Conservation (phyloP, 1,284 basidiomycete species). For the Cutaneotrichosporon cavernicola region DNA sequence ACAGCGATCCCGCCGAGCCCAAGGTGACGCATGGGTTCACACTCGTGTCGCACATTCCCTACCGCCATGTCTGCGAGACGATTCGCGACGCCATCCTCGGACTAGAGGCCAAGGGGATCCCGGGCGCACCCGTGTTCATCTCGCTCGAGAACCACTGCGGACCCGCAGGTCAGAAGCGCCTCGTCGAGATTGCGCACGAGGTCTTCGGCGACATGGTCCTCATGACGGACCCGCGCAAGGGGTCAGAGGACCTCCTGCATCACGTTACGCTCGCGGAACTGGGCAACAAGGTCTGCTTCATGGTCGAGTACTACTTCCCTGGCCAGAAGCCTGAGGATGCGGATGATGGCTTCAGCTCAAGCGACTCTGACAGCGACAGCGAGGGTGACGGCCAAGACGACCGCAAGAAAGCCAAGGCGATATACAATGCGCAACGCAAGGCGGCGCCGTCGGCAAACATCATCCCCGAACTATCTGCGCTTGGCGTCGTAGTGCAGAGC, state of each 20-base stretch:
- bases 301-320: conserved; percentile 25
- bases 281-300: conserved; percentile 21
- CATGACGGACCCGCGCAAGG: not conserved
- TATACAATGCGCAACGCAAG: conserved; percentile 14
- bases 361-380: conserved; percentile 1
- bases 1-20: conserved; percentile 17
- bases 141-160: conserved; percentile 28
- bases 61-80: conserved; percentile 24
- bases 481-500: conserved; percentile 24
- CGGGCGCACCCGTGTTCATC: conserved; percentile 15
- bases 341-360: conserved; percentile 2
- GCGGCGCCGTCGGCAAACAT: conserved; percentile 8
- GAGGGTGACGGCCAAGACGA: conserved; percentile 8
- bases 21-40: conserved; percentile 30
- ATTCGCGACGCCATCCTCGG: conserved; percentile 19
- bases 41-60: conserved; percentile 24
- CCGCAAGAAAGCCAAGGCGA: not conserved
- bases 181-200: conserved; percentile 24
- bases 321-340: conserved; percentile 4
- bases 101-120: not conserved
- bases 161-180: conserved; percentile 18
- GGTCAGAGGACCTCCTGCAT: not conserved
- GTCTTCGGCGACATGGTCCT: conserved; percentile 22
- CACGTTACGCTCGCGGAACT: conserved; percentile 17
- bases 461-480: conserved; percentile 19